Percentiles rank a stretch among this genome's conserved stretches.
Conservation (phyloP, 2,329 filamentous ascomycete genomes). For the Xylariales sp. region DNA sequence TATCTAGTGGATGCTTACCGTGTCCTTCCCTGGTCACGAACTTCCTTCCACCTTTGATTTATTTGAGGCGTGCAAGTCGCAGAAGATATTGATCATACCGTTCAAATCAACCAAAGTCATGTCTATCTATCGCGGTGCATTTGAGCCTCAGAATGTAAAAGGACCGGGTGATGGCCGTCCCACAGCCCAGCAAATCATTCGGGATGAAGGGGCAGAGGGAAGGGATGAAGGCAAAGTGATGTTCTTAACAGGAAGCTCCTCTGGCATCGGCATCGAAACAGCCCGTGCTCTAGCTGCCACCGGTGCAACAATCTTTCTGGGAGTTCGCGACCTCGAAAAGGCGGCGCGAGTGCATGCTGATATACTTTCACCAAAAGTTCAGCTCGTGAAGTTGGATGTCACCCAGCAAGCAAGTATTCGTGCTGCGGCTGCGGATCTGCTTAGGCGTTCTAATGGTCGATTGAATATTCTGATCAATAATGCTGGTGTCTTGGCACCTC, state of each 20-base stretch:
- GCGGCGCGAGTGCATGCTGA: slow-evolving; percentile 1
- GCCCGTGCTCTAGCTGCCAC: neutral
- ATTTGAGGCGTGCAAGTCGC: too few species aligned
- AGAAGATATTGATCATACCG: too few species aligned
- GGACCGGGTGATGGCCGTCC: slow-evolving; percentile 1
- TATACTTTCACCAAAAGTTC: neutral
- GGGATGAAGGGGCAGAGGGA: neutral
- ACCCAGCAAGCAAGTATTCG: neutral
- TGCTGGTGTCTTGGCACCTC: neutral
- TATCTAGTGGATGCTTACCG: too few species aligned
- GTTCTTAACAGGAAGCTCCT: neutral
- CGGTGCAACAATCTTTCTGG: neutral
- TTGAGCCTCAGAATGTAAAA: neutral
- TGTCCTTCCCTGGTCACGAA: too few species aligned
- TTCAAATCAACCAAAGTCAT: too few species aligned
- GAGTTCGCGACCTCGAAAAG: neutral
- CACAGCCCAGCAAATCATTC: neutral
- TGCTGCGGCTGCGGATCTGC: neutral
- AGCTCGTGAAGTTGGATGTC: neutral
- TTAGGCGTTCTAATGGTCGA: neutral
- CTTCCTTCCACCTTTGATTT: too few species aligned
- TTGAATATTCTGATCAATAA: slow-evolving; percentile 1
- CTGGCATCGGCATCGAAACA: neutral
- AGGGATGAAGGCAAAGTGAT: neutral
- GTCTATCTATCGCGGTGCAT: neutral